Conservation (phyloP, 192 early-diverging fungal species). For the Rhizoclosmatium globosum region DNA sequence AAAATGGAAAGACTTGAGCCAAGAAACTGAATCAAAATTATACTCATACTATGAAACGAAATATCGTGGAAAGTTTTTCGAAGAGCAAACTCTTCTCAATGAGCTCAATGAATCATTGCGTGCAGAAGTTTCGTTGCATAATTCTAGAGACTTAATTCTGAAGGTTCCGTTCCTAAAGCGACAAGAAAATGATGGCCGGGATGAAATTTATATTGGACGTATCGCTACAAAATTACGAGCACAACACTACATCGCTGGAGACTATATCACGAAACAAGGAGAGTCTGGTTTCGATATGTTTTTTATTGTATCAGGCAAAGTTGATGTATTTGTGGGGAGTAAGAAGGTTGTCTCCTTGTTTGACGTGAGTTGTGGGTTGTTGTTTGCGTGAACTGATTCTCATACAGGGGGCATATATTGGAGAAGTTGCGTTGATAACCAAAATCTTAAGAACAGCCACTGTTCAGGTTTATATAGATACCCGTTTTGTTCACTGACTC, state of each 20-base stretch:
- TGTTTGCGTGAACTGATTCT: too few relatives aligned
- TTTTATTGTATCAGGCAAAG: slow-evolving; percentile 41
- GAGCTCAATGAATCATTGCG: slow-evolving; percentile 40
- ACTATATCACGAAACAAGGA: slow-evolving; percentile 39
- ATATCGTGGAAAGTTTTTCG: slow-evolving; percentile 46
- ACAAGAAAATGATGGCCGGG: slow-evolving; percentile 37
- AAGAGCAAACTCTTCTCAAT: slow-evolving; percentile 28
- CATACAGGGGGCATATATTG: slow-evolving; percentile 9
- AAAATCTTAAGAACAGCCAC: slow-evolving; percentile 25
- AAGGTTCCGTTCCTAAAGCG: slow-evolving; percentile 43
- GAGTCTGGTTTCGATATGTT: slow-evolving; percentile 42
- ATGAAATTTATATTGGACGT: slow-evolving; percentile 39
- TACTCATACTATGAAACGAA: slow-evolving; percentile 35
- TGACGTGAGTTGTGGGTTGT: slow-evolving; percentile 9
- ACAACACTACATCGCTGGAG: slow-evolving; percentile 33
- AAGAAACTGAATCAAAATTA: slow-evolving; percentile 28
- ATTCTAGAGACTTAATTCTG: slow-evolving; percentile 30
- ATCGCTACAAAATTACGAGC: slow-evolving; percentile 24
- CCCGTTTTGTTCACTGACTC: too few relatives aligned
- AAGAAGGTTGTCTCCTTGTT: slow-evolving; percentile 24
- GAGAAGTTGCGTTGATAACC: slow-evolving; percentile 35
- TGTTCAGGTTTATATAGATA: not conserved
- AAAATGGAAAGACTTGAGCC: slow-evolving; percentile 36
- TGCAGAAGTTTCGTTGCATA: slow-evolving; percentile 41
- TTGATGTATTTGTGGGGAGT: slow-evolving; percentile 31